Evolutionary conservation across 2,329 filamentous ascomycete species (phyloP), one percentile per base, ranked within the genome.

Genomic region (Monosporascus sp.): DNA sequence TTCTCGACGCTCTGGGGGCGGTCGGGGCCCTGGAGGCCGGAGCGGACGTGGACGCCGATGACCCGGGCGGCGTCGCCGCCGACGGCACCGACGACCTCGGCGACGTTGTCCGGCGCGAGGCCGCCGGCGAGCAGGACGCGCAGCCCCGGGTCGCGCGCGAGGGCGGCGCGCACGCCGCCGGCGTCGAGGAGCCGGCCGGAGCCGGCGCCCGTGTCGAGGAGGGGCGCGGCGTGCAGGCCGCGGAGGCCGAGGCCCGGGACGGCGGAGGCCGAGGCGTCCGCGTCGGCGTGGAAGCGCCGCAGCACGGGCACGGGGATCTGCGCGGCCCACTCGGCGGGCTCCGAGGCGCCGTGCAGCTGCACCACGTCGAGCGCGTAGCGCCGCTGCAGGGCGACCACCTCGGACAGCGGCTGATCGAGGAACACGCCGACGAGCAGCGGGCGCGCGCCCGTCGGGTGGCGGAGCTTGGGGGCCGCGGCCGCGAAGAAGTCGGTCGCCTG

Each of bases 241-340:
- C 91, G 82, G 43, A 79, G 73, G 7, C 84, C 84, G 46, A 96
- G 75, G 1, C 86, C 89, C n/a, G 82, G 73, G 49, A 92, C 84
- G 2, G 79, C 82, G 0, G 91, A 91, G 51, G 85, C 84, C 9
- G 31, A 11, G 3, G 31, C 9, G 31, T 14, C 31, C 9, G 11
- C 5, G 31, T 11, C 11, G 31, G 31, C 31, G 31, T 9, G 31
- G 72, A 97, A 99, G 49, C 87, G 88, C 60, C 85, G 86, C 58
- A 99, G 85, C 5, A 99, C 92, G 0, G 94, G 94, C 0, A 97
- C 91, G 1, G 94, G 92, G 48, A 99, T 91, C n/a, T 88, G 73
- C 46, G 74, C 81, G 1, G 92, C 87, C 92, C 93, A 99, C 68
- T 99, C 94, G 4, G 97, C 65, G 2, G 94, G 93, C 68, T 99